Evolutionary conservation across 371 early-diverging fungal genomes (phyloP).

Genomic region (Encephalitozoon romaleae): DNA sequence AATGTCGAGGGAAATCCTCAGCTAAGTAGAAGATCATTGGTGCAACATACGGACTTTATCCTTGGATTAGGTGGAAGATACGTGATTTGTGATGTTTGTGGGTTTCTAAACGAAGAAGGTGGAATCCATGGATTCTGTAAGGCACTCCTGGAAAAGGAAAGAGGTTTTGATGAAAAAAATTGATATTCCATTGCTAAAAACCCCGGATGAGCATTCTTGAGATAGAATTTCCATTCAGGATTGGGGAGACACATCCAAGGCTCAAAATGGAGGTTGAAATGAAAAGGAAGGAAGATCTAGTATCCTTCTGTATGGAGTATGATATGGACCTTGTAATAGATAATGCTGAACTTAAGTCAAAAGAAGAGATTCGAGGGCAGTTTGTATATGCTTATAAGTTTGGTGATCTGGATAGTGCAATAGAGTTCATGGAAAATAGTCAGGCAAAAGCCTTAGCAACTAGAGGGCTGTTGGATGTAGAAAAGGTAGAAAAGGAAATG

Average conservation of each 20-base stretch:
- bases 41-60: conserved; percentile 10
- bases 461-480: neutral
- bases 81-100: neutral
- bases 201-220: neutral
- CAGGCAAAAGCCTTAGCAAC: neutral
- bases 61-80: conserved; percentile 4
- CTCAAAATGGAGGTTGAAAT: conserved; percentile 1
- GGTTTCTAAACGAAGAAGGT: neutral
- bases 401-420: conserved; percentile 29
- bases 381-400: conserved; percentile 40
- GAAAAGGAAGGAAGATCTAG: conserved; percentile 24
- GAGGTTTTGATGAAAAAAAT: neutral
- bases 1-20: neutral
- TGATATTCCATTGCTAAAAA: neutral
- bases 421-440: conserved; percentile 7
- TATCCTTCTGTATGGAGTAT: conserved; percentile 28
- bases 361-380: neutral
- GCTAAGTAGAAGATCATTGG: neutral
- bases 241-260: neutral
- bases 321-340: conserved; percentile 7
- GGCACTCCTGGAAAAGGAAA: neutral
- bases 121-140: conserved; percentile 20
- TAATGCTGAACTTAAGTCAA: neutral
- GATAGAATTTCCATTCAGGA: conserved; percentile 29
- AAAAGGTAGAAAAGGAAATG: conserved; percentile 25